These are phyloP conservation scores for Cercospora zeae-maydis DNA, from an alignment of 2,329 filamentous ascomycete species.

Conservation along the genomic window DNA sequence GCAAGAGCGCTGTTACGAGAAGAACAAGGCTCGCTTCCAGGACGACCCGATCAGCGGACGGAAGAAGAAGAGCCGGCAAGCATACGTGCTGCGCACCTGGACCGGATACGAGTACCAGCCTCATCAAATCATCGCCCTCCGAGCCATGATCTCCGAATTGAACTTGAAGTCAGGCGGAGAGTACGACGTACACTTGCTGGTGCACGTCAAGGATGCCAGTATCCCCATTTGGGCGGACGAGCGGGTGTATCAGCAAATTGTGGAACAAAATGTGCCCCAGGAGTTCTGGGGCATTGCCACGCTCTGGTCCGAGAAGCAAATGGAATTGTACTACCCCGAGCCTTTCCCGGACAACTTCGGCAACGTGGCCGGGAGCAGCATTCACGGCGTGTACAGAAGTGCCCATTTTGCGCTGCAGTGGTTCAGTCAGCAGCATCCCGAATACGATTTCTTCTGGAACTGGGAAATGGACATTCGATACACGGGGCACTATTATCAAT, in stretches of 20 bases:
- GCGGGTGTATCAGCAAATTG: constrained; percentile 63
- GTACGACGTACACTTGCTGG: constrained; percentile 80
- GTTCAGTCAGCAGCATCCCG: constrained; percentile 50
- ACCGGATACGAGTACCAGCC: constrained; percentile 74
- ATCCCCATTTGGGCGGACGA: constrained; percentile 76
- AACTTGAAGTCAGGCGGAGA: constrained; percentile 76
- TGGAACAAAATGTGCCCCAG: constrained; percentile 66
- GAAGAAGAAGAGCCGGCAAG: constrained; percentile 59
- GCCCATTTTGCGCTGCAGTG: constrained; percentile 51
- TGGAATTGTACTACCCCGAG: constrained; percentile 84
- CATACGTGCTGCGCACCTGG: constrained; percentile 79
- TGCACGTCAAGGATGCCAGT: constrained; percentile 75
- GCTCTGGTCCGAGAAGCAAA: constrained; percentile 91
- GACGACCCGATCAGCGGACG: constrained; percentile 30
- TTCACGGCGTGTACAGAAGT: constrained; percentile 84
- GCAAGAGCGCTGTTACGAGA: constrained; percentile 47
- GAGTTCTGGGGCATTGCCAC: constrained; percentile 89
- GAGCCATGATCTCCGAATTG: constrained; percentile 79
- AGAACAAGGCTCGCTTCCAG: constrained; percentile 49
- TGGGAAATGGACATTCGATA: constrained; percentile 86
- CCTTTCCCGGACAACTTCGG: constrained; percentile 72
- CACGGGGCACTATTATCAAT: constrained; percentile 78
- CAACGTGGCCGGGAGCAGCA: constrained; percentile 59
- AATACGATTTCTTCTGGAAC: constrained; percentile 66
- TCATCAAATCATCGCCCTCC: constrained; percentile 75